Evolutionary conservation across 192 early-diverging fungal genomes (phyloP), one percentile per base, ranked within the genome.

Genomic region (Linnemannia zychae): DNA sequence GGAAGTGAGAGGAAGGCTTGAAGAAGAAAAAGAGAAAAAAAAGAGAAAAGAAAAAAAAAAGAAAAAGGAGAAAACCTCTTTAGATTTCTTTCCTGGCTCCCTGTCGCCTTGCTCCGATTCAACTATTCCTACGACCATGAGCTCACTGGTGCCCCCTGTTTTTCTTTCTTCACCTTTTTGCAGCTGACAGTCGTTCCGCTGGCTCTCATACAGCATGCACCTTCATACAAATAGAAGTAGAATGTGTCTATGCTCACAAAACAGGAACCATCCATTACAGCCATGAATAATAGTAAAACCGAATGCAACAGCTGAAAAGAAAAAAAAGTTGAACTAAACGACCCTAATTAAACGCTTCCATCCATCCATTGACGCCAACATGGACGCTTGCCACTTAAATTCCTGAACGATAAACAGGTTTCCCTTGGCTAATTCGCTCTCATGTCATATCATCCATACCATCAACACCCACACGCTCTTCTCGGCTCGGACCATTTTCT

Each of bases 1-100:
- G 63, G 46, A 76, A 12, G 65, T 57, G 17, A 18, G 65, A 46
- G 31, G 57, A 60, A 33, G 40, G n/a, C 13, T 24, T 28, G 44
- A 31, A 60, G 70, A 33, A 57, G 40, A 33, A 77, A 31, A 47
- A 48, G 63, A 76, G 67, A 49, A 40, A 67, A 15, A 46, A 24
- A 46, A 46, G n/a, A 68, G 67, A 68, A 17, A 36, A 68, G 7
- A 60, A 57, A 33, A 57, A 28, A 33, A 77, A 31, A 47, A 48
- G 47, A 48, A 48, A 28, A 4, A 22, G 24, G 67, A 70, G 37
- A 63, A 28, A 63, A 63, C 16, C 17, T 53, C 22, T 4, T 53
- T 53, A 0, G 22, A 24, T 57, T 12, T 28, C 28, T 63, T 60
- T 63, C 31, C 57, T 31, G 57, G 57, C 57, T 6, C 40, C 40